phyloP scores from a whole-genome alignment of 2,329 filamentous ascomycete species.

The Thelonectria blattea region DNA sequence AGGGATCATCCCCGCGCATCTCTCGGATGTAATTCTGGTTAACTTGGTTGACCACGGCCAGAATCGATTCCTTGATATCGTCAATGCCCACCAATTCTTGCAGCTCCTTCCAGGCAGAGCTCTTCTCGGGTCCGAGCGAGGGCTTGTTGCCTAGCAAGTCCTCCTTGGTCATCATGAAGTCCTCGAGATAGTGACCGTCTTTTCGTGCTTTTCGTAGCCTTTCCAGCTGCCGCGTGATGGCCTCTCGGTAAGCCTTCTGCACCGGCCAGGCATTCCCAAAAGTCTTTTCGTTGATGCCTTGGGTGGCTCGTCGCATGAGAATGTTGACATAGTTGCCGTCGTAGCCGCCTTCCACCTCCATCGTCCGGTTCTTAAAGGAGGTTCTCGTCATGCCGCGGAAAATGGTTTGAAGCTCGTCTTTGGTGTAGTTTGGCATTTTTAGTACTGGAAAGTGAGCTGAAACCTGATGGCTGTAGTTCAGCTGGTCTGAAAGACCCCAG shows the following conservation, averaged over 20 bases:
- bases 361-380: conserved; percentile 52
- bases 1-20: conserved; percentile 60
- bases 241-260: conserved; percentile 59
- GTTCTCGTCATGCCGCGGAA: conserved; percentile 60
- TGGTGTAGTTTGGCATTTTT: conserved; percentile 70
- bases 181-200: conserved; percentile 34
- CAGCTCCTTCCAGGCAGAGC: conserved; percentile 63
- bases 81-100: conserved; percentile 63
- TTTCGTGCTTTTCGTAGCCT: conserved; percentile 53
- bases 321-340: conserved; percentile 68
- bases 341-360: conserved; percentile 65
- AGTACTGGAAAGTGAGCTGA: conserved; percentile 46
- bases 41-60: conserved; percentile 56
- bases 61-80: conserved; percentile 61
- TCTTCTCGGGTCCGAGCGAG: conserved; percentile 55
- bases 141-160: conserved; percentile 75
- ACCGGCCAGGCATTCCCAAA: conserved; percentile 76
- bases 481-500: conserved; percentile 66
- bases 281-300: conserved; percentile 64
- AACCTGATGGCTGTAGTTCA: conserved; percentile 57
- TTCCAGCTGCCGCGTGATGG: conserved; percentile 62
- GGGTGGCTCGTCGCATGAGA: conserved; percentile 63
- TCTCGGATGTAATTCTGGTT: conserved; percentile 69
- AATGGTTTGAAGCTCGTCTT: conserved; percentile 67
- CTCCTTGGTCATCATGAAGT: conserved; percentile 56